These are phyloP conservation scores for Aspergillus sp. DNA, from an alignment of 2,329 filamentous ascomycete genomes.

Conservation along the genomic window DNA sequence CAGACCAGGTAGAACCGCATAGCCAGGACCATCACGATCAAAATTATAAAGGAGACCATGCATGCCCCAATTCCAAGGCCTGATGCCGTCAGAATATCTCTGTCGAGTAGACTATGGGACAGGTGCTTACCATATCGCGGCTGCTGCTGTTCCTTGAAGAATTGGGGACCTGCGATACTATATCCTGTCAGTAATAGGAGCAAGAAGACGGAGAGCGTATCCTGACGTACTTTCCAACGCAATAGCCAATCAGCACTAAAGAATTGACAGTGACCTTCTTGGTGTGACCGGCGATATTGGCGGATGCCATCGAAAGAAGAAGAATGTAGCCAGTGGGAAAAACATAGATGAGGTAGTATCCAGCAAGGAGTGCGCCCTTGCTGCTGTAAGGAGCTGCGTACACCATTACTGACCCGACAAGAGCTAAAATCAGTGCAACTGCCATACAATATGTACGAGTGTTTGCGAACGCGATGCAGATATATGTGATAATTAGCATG, in stretches of 20 bases:
- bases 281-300: constrained; percentile 1
- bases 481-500: neutral
- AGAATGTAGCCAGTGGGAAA: neutral
- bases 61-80: neutral
- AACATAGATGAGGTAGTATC: neutral
- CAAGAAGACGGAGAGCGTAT: neutral
- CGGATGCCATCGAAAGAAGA: neutral
- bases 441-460: neutral
- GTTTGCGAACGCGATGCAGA: neutral
- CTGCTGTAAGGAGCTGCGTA: neutral
- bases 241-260: neutral
- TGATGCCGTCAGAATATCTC: neutral
- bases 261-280: neutral
- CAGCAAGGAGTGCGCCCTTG: neutral
- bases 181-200: neutral
- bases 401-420: constrained; percentile 1
- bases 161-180: neutral
- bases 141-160: neutral
- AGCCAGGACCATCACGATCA: neutral
- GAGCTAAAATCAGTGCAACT: neutral
- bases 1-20: neutral
- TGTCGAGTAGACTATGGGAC: neutral
- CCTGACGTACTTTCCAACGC: neutral
- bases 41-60: neutral
- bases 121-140: neutral